A percentile compares a stretch with the other conserved stretches of the same genome.
These are phyloP conservation scores for Breviolum minutum DNA, from an alignment of 73 alveolate species.

Conservation along the genomic window DNA sequence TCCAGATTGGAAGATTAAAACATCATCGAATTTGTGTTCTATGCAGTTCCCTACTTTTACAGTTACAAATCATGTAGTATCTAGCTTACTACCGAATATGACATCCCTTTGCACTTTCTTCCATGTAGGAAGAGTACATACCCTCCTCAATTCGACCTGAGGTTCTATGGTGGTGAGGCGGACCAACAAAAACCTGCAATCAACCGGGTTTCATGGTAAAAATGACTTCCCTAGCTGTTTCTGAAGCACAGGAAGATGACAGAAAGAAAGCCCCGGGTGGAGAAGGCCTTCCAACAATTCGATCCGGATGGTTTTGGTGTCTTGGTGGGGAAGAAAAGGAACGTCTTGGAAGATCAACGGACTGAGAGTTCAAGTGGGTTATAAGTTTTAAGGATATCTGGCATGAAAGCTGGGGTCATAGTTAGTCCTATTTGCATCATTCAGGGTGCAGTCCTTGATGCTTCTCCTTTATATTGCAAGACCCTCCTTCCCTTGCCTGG, in stretches of 20 bases:
- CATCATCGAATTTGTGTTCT: too few species aligned
- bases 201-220: neutral
- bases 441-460: too few species aligned
- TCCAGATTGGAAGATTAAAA: too few species aligned
- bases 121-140: neutral
- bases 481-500: too few species aligned
- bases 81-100: neutral
- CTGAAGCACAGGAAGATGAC: slow-evolving; percentile 31
- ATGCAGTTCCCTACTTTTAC: neutral
- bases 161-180: slow-evolving; percentile 37
- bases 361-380: too few species aligned
- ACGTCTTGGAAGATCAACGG: too few species aligned
- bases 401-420: too few species aligned
- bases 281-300: slow-evolving; percentile 61
- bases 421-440: too few species aligned
- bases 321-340: neutral
- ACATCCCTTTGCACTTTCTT: too few species aligned
- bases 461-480: too few species aligned
- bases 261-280: slow-evolving; percentile 76
- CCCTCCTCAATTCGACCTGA: neutral
- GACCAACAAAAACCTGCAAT: neutral
- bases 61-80: neutral
- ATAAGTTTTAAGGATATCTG: too few species aligned
- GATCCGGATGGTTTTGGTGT: slow-evolving; percentile 39
- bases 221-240: neutral